Evolutionary conservation across 805 yeast genomes (phyloP).

Genomic region (Candida alai): DNA sequence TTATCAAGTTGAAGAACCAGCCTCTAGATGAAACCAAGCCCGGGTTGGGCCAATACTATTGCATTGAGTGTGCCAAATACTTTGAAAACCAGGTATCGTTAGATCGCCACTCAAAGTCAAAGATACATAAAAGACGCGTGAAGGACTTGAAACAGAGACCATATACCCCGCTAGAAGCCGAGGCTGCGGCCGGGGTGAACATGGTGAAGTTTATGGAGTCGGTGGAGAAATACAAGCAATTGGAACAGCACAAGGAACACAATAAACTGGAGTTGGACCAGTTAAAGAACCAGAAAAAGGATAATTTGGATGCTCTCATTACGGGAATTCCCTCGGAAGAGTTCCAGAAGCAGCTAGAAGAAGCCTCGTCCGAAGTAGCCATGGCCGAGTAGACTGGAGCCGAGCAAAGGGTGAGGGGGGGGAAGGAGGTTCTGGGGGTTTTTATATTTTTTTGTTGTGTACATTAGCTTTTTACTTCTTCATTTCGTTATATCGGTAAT

Average conservation of each 20-base stretch:
- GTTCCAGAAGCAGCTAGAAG: conserved; percentile 12
- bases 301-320: conserved; percentile 34
- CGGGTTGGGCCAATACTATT: conserved; percentile 92
- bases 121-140: conserved; percentile 83
- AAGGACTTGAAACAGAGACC: conserved; percentile 74
- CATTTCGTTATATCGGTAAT: too few relatives aligned
- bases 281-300: conserved; percentile 33
- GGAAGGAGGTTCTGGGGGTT: neutral
- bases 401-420: too few relatives aligned
- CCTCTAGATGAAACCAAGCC: conserved; percentile 86
- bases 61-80: conserved; percentile 91
- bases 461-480: conserved; percentile 5
- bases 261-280: conserved; percentile 43
- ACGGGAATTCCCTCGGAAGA: conserved; percentile 26
- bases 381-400: conserved; percentile 16
- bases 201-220: conserved; percentile 60
- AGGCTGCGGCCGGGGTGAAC: conserved; percentile 84
- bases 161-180: conserved; percentile 82
- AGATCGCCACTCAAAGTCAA: conserved; percentile 67
- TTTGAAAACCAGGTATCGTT: conserved; percentile 75
- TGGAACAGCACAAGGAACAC: conserved; percentile 32
- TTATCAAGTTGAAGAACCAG: conserved; percentile 68
- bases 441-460: conserved; percentile 1
- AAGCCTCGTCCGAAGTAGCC: conserved; percentile 12
- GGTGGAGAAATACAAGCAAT: conserved; percentile 57